Evolutionary conservation across 1,284 basidiomycete species (phyloP).

Genomic region (Cutaneotrichosporon sp.): DNA sequence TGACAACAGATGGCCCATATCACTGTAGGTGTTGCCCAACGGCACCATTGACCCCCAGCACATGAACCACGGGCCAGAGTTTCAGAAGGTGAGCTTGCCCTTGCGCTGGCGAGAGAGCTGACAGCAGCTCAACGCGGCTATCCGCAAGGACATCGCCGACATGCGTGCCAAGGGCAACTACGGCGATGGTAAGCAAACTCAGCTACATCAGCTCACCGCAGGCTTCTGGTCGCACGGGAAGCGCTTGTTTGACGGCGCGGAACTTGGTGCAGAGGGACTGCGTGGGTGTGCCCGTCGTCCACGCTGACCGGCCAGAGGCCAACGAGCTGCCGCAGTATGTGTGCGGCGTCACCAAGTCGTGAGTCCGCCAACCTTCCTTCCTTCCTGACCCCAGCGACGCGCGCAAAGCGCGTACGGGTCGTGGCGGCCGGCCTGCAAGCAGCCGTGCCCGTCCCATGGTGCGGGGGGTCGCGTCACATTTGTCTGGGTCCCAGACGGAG

Average conservation of each 20-base stretch:
- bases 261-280: conserved; percentile 44
- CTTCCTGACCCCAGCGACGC: conserved; percentile 32
- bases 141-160: conserved; percentile 44
- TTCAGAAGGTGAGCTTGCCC: conserved; percentile 47
- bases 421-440: conserved; percentile 28
- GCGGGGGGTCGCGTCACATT: conserved; percentile 45
- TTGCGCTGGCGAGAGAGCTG: too few species aligned
- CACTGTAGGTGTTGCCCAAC: conserved; percentile 28
- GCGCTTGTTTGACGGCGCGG: conserved; percentile 40
- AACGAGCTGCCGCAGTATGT: conserved; percentile 50
- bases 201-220: conserved; percentile 17
- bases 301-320: conserved; percentile 24
- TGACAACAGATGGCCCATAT: conserved; percentile 51
- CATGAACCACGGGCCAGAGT: conserved; percentile 54
- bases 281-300: conserved; percentile 23
- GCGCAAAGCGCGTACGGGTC: conserved; percentile 32
- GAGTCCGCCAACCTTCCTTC: conserved; percentile 1
- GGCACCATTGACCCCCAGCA: conserved; percentile 30
- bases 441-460: conserved; percentile 37
- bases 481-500: conserved; percentile 48
- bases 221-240: conserved; percentile 52
- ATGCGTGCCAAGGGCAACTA: conserved; percentile 48
- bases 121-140: conserved; percentile 44
- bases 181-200: conserved; percentile 43
- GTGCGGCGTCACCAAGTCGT: conserved; percentile 48